phyloP scores from a whole-genome alignment of 2,329 filamentous ascomycete species.

The Diplodia intermedia region DNA sequence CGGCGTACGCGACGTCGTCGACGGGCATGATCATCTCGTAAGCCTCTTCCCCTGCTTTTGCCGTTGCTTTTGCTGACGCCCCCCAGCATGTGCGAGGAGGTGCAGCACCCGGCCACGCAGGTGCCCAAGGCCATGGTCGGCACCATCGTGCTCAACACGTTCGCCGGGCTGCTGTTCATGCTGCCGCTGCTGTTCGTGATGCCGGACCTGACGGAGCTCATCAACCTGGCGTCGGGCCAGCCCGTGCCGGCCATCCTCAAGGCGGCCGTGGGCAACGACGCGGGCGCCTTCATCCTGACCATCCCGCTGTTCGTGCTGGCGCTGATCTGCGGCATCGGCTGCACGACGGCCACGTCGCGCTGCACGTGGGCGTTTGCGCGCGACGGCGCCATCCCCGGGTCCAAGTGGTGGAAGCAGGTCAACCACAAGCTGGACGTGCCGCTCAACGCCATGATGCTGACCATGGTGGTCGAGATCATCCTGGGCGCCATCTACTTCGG shows the following conservation, averaged over 20 bases:
- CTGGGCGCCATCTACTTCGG: slow-evolving; percentile 75
- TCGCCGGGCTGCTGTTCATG: slow-evolving; percentile 71
- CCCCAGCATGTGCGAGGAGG: slow-evolving; percentile 76
- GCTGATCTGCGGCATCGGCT: slow-evolving; percentile 71
- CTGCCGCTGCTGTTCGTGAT: slow-evolving; percentile 74
- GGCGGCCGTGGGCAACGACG: slow-evolving; percentile 65
- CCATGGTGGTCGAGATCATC: slow-evolving; percentile 68
- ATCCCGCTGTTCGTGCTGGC: slow-evolving; percentile 71
- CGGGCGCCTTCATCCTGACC: slow-evolving; percentile 67
- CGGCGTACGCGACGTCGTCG: slow-evolving; percentile 75
- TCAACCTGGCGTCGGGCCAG: slow-evolving; percentile 50
- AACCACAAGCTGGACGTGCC: slow-evolving; percentile 64
- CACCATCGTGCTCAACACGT: slow-evolving; percentile 70
- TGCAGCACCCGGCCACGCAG: slow-evolving; percentile 68
- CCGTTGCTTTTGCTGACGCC: too few species aligned
- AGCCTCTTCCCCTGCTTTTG: slow-evolving; percentile 50
- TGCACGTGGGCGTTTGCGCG: slow-evolving; percentile 74
- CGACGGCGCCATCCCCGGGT: slow-evolving; percentile 72
- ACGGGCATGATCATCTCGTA: slow-evolving; percentile 82
- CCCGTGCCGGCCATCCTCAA: slow-evolving; percentile 71
- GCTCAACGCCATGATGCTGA: slow-evolving; percentile 75
- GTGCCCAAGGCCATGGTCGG: slow-evolving; percentile 75
- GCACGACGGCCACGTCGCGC: slow-evolving; percentile 72
- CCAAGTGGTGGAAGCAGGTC: slow-evolving; percentile 65
- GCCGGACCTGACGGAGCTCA: slow-evolving; percentile 59